Percentiles rank a stretch among this genome's conserved stretches.
Evolutionary conservation across 179 eudicot genomes (phyloP).

Genomic region (Beta macrorhiza): DNA sequence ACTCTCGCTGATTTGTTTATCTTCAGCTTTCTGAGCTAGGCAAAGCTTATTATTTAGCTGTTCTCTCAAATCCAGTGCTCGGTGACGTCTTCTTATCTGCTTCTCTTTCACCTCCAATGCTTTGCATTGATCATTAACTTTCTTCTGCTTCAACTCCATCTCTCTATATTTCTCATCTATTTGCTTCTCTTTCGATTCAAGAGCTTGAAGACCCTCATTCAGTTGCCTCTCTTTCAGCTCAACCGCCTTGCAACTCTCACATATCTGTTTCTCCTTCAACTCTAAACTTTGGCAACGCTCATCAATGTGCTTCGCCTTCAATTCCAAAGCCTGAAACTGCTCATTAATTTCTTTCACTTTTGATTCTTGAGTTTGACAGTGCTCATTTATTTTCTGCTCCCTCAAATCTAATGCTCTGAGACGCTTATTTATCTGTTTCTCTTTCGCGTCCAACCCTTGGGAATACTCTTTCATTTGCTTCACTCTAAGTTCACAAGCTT

Average conservation of each 20-base stretch:
- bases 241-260: not conserved
- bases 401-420: constrained; percentile 13
- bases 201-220: not conserved
- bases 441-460: not conserved
- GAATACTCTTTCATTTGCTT: constrained; percentile 1
- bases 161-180: not conserved
- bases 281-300: constrained; percentile 9
- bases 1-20: not conserved
- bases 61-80: constrained; percentile 23
- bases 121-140: constrained; percentile 1
- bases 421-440: constrained; percentile 10
- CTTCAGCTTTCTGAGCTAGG: not conserved
- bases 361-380: not conserved
- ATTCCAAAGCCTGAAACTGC: not conserved
- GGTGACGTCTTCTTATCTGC: not conserved
- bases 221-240: constrained; percentile 8
- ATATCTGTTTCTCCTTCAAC: not conserved
- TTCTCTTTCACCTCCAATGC: constrained; percentile 6
- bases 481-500: not conserved
- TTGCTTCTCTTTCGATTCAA: not conserved
- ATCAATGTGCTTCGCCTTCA: constrained; percentile 2
- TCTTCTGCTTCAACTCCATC: not conserved
- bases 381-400: constrained; percentile 17
- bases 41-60: constrained; percentile 2
- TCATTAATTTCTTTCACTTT: constrained; percentile 8